Evolutionary conservation across 1,284 basidiomycete species (phyloP).

Genomic region (Singerocomus inundabilis): DNA sequence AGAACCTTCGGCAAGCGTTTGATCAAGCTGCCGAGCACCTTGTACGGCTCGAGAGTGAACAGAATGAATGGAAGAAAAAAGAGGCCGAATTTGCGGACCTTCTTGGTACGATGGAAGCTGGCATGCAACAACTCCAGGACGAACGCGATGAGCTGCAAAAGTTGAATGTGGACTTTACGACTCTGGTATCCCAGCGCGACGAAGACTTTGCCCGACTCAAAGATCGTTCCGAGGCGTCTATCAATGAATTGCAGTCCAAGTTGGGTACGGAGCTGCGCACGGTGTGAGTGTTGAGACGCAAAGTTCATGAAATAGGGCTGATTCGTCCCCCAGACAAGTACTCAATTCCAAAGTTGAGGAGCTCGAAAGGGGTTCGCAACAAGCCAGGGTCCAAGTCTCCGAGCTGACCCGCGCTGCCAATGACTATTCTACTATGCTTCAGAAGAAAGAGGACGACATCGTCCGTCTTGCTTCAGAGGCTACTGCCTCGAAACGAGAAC

Average conservation of each 20-base stretch:
- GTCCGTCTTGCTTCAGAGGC: conserved; percentile 59
- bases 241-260: conserved; percentile 74
- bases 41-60: conserved; percentile 74
- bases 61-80: conserved; percentile 62
- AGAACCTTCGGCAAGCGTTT: conserved; percentile 68
- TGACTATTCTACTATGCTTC: conserved; percentile 77
- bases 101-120: conserved; percentile 57
- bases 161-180: conserved; percentile 71
- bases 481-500: conserved; percentile 51
- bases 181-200: conserved; percentile 70
- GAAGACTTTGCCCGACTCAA: conserved; percentile 77
- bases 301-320: conserved; percentile 2
- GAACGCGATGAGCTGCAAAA: conserved; percentile 65
- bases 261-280: conserved; percentile 65
- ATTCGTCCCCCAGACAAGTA: conserved; percentile 49
- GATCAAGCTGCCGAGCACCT: conserved; percentile 84
- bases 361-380: conserved; percentile 66
- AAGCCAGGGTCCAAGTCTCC: conserved; percentile 75
- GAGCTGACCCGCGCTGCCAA: conserved; percentile 77
- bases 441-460: conserved; percentile 77
- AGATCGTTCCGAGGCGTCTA: conserved; percentile 69
- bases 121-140: conserved; percentile 52
- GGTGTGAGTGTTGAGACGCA: conserved; percentile 47
- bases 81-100: conserved; percentile 60
- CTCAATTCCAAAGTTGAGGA: conserved; percentile 58